Conservation (phyloP, 352 stramenopile species). For the Globisporangium barbulae region DNA sequence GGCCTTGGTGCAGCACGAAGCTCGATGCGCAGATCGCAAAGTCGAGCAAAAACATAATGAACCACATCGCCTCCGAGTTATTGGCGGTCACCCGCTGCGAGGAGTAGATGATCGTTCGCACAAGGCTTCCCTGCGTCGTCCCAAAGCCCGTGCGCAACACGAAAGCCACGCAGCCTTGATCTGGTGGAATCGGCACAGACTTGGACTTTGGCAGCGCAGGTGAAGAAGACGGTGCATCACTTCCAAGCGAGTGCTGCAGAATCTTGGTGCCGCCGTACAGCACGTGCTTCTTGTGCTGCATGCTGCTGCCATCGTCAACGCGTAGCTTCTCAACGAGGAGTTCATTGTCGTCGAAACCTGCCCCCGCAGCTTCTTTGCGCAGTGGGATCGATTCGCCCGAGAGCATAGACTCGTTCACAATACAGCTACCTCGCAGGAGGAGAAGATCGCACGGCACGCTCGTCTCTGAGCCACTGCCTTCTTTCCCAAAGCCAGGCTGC, state of each 20-base stretch:
- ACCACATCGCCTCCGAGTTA: slow-evolving; percentile 90
- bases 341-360: slow-evolving; percentile 13
- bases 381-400: slow-evolving; percentile 94
- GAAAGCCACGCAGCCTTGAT: slow-evolving; percentile 86
- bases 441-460: slow-evolving; percentile 90
- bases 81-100: slow-evolving; percentile 91
- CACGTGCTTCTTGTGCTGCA: slow-evolving; percentile 58
- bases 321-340: slow-evolving; percentile 14
- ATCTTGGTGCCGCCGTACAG: slow-evolving; percentile 77
- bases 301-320: slow-evolving; percentile 30
- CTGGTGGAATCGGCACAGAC: slow-evolving; percentile 43
- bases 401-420: slow-evolving; percentile 97
- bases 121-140: slow-evolving; percentile 91
- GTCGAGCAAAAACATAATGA: slow-evolving; percentile 90
- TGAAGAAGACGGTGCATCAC: neutral
- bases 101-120: slow-evolving; percentile 93
- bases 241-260: slow-evolving; percentile 26
- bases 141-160: slow-evolving; percentile 93
- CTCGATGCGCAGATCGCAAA: slow-evolving; percentile 87
- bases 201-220: slow-evolving; percentile 3
- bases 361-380: slow-evolving; percentile 79
- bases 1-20: slow-evolving; percentile 74
- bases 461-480: slow-evolving; percentile 11
- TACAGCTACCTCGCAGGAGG: slow-evolving; percentile 84
- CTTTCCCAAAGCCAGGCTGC: slow-evolving; percentile 6